Evolutionary conservation across 1,284 basidiomycete genomes (phyloP), one percentile per base, ranked within the genome.

Genomic region (Peniophora sp.): DNA sequence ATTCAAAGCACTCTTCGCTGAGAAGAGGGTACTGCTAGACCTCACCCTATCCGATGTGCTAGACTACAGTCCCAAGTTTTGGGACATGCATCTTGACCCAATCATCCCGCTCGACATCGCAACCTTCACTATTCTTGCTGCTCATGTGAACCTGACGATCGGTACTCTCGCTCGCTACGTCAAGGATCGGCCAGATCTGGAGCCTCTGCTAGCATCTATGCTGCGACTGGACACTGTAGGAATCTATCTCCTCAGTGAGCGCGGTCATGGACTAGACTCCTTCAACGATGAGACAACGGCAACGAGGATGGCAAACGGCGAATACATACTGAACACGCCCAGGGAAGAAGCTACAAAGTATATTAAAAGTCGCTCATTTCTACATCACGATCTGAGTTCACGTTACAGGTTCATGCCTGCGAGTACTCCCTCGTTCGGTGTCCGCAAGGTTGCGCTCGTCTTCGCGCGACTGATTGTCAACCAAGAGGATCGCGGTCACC

Each of bases 371-470:
- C n/a, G n/a, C 8, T 22, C 23, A 22, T 12, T 11, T 37, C 20
- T 14, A 15, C 6, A n/a, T n/a, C 10, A 37, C 45, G 8, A 37
- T 20, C 15, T 15, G 15, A 20, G 41, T 24, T 34, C 37, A 14
- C 18, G 5, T 20, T n/a, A 41, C 35, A 74, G 72, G 52, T 72
- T 62, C 54, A 75, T 75, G 73, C 72, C 73, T 2, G 71, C 72
- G 2, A 71, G 70, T 2, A 55, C 60, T 2, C 71, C 72, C 18
- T 59, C n/a, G 6, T 41, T 58, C 18, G 69, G 66, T 3, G 54
- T 60, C n/a, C 68, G 68, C 2, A 60, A 63, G 32, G 54, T 70
- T 15, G 68, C 60, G 1, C 55, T 71, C 15, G 69, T 72, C 22
- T 63, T 66, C 52, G 70, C 70, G 2, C 60, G 62, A 3, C 55